A percentile compares a stretch with the other conserved stretches of the same genome.
Evolutionary conservation across 179 eudicot genomes (phyloP).

Genomic region (Beta corolliflora): DNA sequence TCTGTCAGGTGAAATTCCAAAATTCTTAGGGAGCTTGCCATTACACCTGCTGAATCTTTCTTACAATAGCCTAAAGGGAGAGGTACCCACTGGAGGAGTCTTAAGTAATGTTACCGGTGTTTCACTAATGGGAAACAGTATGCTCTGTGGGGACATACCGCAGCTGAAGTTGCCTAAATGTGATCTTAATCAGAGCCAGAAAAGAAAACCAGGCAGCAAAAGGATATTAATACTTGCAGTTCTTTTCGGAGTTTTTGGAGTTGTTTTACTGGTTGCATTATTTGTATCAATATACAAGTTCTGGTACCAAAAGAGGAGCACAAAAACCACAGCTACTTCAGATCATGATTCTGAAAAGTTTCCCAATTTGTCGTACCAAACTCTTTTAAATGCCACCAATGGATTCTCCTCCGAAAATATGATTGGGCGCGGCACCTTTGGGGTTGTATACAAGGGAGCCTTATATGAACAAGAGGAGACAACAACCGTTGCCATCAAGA

Average conservation of each 20-base stretch:
- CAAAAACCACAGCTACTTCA: background rate
- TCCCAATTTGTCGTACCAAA: constrained; percentile 20
- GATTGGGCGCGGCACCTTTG: constrained; percentile 25
- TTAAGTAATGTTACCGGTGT: constrained; percentile 2
- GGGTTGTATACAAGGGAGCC: constrained; percentile 31
- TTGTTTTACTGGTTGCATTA: background rate
- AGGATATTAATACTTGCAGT: background rate
- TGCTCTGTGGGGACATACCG: constrained; percentile 30
- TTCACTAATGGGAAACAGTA: constrained; percentile 13
- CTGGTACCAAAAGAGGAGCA: background rate
- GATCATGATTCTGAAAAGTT: background rate
- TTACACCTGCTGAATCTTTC: constrained; percentile 23
- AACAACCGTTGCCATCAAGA: background rate
- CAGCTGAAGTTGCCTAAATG: constrained; percentile 6
- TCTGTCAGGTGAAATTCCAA: constrained; percentile 21
- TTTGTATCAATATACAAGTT: background rate
- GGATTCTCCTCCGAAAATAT: constrained; percentile 20
- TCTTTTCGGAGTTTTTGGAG: background rate
- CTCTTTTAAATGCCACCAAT: constrained; percentile 28
- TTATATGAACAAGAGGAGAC: background rate
- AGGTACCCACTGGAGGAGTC: constrained; percentile 15
- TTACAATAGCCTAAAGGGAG: constrained; percentile 29
- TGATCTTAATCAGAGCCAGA: background rate
- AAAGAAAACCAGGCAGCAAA: background rate
- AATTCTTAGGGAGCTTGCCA: background rate